Conservation (phyloP, 345 rosid genomes). For the Chamaenerion angustifolium region DNA sequence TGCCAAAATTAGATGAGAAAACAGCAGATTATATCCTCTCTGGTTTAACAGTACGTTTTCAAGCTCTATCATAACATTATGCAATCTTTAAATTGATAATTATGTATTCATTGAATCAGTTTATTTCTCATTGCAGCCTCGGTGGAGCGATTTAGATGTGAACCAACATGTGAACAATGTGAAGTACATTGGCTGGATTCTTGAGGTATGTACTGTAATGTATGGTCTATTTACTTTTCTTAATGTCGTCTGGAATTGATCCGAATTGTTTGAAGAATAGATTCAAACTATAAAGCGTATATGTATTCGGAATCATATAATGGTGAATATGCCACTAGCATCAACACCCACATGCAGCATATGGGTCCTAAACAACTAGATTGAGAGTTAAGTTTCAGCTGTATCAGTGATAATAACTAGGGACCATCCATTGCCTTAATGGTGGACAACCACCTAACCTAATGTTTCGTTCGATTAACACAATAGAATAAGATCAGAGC, state of each 20-base stretch:
- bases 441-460: too few relatives aligned
- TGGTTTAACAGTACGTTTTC: slow-evolving; percentile 60
- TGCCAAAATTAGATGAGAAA: slow-evolving; percentile 56
- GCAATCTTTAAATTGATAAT: neutral
- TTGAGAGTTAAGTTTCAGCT: too few relatives aligned
- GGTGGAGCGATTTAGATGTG: slow-evolving; percentile 82
- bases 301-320: neutral
- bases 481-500: too few relatives aligned
- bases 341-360: too few relatives aligned
- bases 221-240: neutral
- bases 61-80: neutral
- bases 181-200: slow-evolving; percentile 89
- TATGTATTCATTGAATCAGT: neutral
- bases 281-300: neutral
- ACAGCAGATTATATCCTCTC: slow-evolving; percentile 55
- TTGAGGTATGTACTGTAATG: slow-evolving; percentile 39
- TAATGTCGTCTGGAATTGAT: neutral
- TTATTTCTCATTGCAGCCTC: slow-evolving; percentile 34
- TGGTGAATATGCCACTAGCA: too few relatives aligned
- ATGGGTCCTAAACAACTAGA: too few relatives aligned
- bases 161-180: slow-evolving; percentile 96
- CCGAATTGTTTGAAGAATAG: neutral
- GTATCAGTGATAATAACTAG: too few relatives aligned
- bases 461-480: too few relatives aligned
- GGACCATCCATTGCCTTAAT: too few relatives aligned